Conservation (phyloP, 129 eudicot species). For the Glebionis coronaria region DNA sequence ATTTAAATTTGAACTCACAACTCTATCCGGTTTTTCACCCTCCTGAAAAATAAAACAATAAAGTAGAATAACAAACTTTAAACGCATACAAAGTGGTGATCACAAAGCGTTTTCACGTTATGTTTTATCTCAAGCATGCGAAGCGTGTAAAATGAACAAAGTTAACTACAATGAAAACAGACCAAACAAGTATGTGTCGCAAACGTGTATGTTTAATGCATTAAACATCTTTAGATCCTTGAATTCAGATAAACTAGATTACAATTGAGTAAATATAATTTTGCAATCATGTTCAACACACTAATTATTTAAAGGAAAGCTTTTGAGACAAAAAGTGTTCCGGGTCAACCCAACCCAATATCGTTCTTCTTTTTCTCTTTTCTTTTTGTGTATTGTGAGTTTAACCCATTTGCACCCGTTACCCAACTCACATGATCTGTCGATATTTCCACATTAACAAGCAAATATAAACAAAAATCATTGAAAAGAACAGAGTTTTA, state of each 20-base stretch:
- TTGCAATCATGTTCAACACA: neutral
- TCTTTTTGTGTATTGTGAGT: no score
- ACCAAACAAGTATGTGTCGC: neutral
- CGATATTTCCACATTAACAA: conserved; percentile 2
- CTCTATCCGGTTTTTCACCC: conserved; percentile 87
- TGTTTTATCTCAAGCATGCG: neutral
- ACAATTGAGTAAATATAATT: neutral
- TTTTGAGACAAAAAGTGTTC: neutral
- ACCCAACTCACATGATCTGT: neutral
- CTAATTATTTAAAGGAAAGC: neutral
- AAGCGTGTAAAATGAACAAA: neutral
- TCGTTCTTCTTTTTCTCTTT: neutral
- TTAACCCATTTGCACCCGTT: neutral
- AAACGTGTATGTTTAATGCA: neutral
- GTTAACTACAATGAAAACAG: neutral
- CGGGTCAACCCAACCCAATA: neutral
- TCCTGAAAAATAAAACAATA: conserved; percentile 56
- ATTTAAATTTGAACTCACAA: conserved; percentile 90
- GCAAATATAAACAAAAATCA: neutral
- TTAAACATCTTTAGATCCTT: neutral
- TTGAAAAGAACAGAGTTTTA: conserved; percentile 20
- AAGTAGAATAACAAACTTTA: conserved; percentile 12
- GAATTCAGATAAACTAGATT: neutral
- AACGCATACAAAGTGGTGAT: neutral
- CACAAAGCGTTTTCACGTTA: neutral